A percentile compares a stretch with the other conserved stretches of the same genome.
phyloP scores from a whole-genome alignment of 805 yeast genomes.

The Komagataella pseudopastoris region DNA sequence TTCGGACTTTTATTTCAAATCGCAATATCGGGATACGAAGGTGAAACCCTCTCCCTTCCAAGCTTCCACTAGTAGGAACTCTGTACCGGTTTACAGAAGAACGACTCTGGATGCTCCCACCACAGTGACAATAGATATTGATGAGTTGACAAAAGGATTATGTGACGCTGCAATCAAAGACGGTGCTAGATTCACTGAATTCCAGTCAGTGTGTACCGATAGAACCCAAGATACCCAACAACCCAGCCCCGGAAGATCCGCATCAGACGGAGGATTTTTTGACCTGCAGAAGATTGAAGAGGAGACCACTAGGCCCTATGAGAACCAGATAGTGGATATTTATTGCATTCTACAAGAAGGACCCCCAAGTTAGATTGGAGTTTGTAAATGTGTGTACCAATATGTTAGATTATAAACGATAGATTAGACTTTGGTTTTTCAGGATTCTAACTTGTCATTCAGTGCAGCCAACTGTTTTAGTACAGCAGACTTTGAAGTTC shows the following conservation, averaged over 20 bases:
- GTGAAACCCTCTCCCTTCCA: background rate
- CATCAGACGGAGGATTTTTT: background rate
- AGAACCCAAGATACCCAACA: background rate
- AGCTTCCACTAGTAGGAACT: background rate
- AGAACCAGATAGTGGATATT: background rate
- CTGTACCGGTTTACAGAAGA: background rate
- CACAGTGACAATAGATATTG: background rate
- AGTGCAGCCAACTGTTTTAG: constrained; percentile 47
- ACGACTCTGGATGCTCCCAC: background rate
- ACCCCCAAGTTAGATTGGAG: background rate
- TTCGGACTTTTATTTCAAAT: background rate
- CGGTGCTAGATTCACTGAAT: background rate
- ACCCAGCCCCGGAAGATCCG: background rate
- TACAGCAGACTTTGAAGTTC: constrained; percentile 91
- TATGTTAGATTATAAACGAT: too few species aligned
- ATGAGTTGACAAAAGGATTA: background rate
- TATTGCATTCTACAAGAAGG: background rate
- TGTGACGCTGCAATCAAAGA: background rate
- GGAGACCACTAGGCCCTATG: background rate
- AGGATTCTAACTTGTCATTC: constrained; percentile 4
- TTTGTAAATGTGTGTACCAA: background rate
- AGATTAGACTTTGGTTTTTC: background rate
- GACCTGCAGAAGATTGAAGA: background rate
- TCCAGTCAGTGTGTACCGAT: background rate
- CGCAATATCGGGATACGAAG: background rate